Evolutionary conservation across 2,329 filamentous ascomycete genomes (phyloP), one percentile per base, ranked within the genome.

Genomic region (Sclerotinia nivalis): DNA sequence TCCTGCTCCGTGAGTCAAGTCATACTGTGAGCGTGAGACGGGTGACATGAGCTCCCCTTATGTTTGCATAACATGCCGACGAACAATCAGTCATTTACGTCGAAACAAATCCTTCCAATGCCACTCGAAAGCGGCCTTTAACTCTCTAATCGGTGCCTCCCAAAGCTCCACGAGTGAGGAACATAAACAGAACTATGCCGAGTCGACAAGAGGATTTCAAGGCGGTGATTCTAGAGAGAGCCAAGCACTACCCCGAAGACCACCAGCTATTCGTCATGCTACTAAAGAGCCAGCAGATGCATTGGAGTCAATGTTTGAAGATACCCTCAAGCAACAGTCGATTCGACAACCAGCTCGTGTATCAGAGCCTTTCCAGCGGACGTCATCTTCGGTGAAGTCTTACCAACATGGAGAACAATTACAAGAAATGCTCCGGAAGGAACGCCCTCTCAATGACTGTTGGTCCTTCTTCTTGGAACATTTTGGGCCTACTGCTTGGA

Each of bases 391-490:
- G 22, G 62, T 78, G 12, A 73, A 75, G 52, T 70, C 75, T 31
- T 79, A 78, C 60, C 72, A 76, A 58, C 61, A 77, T 70, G 73
- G 72, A 10, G 73, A 76, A 34, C 69, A 69, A 34, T 70, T 79
- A 9, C 75, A 72, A 37, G 67, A 72, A 34, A 77, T 78, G 73
- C 71, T 79, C n/a, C 45, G 28, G 28, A 58, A 74, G 18, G 59
- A 64, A 40, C 31, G 49, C n/a, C 71, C 71, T 15, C 68, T 74
- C 18, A 55, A 47, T 13, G 75, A 77, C 12, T 72, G 74, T 25
- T 79, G 77, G 77, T 52, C 73, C 34, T 78, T 77, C 70, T 79
- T 79, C 50, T 52, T 76, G 4, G 69, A 76, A 64, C 72, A 79
- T 68, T 78, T 79, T 69, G 74, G 76, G 40, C 76, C 77, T n/a